Evolutionary conservation across 257 asterid genomes (phyloP).

Genomic region (Salvia hispanica): DNA sequence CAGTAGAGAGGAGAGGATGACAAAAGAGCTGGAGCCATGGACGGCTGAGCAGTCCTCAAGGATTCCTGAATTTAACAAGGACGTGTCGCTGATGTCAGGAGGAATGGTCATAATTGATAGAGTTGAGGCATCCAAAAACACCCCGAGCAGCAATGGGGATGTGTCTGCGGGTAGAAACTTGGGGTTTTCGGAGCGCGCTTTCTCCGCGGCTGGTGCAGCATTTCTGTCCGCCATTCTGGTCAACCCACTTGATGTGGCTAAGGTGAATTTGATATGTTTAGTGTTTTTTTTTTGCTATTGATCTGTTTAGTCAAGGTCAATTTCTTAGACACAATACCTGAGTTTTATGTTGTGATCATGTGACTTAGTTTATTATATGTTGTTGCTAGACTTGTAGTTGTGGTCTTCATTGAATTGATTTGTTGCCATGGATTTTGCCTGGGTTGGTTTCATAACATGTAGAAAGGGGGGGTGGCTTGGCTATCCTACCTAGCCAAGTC

Average conservation of each 20-base stretch:
- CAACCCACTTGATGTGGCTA: conserved; percentile 88
- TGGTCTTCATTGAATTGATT: too few species aligned
- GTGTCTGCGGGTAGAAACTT: conserved; percentile 38
- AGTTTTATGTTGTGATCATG: background rate
- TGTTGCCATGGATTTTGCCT: too few species aligned
- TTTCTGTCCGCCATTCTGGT: conserved; percentile 82
- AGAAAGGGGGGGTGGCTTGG: too few species aligned
- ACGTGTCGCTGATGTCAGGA: conserved; percentile 58
- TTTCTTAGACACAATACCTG: background rate
- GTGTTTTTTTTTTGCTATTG: background rate
- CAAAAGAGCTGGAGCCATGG: conserved; percentile 65
- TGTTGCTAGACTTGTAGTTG: too few species aligned
- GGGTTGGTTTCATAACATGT: too few species aligned
- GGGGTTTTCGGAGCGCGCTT: conserved; percentile 61
- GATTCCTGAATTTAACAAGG: conserved; percentile 35
- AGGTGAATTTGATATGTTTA: conserved; percentile 47
- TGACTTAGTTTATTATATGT: background rate
- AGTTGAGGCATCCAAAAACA: conserved; percentile 38
- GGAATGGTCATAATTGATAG: conserved; percentile 41
- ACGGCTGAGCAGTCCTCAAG: conserved; percentile 45
- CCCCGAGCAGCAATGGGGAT: conserved; percentile 30
- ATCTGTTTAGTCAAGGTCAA: background rate
- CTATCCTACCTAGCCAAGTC: too few species aligned
- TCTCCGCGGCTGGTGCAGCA: conserved; percentile 96
- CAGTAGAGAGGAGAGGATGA: conserved; percentile 43